Evolutionary conservation across 2,329 filamentous ascomycete genomes (phyloP), one percentile per base, ranked within the genome.

Genomic region (Paradendryphiella salina): DNA sequence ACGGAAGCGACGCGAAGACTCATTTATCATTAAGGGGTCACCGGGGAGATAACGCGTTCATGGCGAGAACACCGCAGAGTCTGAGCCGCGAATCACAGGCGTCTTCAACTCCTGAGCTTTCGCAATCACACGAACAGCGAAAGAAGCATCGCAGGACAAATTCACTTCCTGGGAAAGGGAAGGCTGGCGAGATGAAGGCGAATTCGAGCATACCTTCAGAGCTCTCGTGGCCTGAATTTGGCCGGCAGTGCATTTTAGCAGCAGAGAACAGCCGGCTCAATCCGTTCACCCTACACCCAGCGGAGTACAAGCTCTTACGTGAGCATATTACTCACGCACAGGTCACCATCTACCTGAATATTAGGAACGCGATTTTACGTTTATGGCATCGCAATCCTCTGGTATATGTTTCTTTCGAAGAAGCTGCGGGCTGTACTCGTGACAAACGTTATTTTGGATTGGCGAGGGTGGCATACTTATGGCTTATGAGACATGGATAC

Each of bases 271-370:
- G 90, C 33, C 82, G 94, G 50, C 79, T 99, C 1, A 93, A 93
- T 59, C 93, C 94, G 0, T 97, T 94, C 73, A 86, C 88, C 9
- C 77, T 99, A 32, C 91, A 97, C 72, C 81, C 83, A 20, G 86
- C 89, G 56, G 94, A 99, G 73, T 92, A 96, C 69, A 78, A 82
- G 52, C 80, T 96, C 52, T 77, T 99, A 33, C 84, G 89, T 55
- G 81, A 89, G 55, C 86, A 95, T 64, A 85, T 99, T 61, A 96
- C 88, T 67, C 86, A 90, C 64, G 81, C 87, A 26, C 94, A 99
- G 73, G 90, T 96, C 60, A 96, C 93, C 2, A 89, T 90, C 10
- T 99, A 99, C 74, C 79, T 99, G 46, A 97, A 97, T 71, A 94
- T 99, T 56, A 84, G 94, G 62, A 99, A 99, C 72, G 89, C 90